These are phyloP conservation scores for Aschersonia sp. DNA, from an alignment of 2,329 filamentous ascomycete genomes.

Conservation along the genomic window DNA sequence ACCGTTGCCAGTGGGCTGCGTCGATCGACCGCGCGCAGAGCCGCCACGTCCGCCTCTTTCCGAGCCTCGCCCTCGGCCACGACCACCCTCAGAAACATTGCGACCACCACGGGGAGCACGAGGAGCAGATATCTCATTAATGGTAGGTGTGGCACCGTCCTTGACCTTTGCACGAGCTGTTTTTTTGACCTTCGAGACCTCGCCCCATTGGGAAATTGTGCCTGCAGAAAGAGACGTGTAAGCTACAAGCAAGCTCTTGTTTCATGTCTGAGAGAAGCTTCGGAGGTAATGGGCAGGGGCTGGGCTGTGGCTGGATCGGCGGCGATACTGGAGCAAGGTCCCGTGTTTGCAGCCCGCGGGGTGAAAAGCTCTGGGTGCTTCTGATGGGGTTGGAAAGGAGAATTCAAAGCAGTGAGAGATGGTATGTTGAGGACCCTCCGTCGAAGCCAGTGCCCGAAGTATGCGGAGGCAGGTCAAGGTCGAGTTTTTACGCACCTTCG, in stretches of 20 bases:
- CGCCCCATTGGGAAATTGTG: conserved; percentile 68
- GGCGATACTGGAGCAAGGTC: no score
- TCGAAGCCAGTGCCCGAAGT: no score
- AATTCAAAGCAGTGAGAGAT: no score
- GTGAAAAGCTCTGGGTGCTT: no score
- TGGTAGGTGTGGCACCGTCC: conserved; percentile 39
- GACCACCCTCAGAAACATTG: conserved; percentile 43
- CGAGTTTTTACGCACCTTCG: conserved; percentile 42
- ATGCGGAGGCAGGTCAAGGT: no score
- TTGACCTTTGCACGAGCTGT: conserved; percentile 60
- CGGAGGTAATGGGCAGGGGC: no score
- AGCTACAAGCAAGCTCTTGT: conserved; percentile 1
- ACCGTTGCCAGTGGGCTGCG: conserved; percentile 43
- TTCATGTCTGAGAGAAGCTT: no score
- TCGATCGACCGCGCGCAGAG: conserved; percentile 45
- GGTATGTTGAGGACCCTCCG: no score
- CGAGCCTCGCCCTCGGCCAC: conserved; percentile 46
- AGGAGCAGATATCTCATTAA: conserved; percentile 28
- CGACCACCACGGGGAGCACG: conserved; percentile 46
- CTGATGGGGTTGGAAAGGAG: no score
- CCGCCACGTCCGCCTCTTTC: conserved; percentile 44
- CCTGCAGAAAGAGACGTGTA: conserved; percentile 30
- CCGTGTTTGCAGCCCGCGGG: no score
- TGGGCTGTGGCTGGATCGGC: no score
- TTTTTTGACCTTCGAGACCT: conserved; percentile 71